phyloP scores from a whole-genome alignment of 2,329 filamentous ascomycete species.

The Ascosphaera apis region DNA sequence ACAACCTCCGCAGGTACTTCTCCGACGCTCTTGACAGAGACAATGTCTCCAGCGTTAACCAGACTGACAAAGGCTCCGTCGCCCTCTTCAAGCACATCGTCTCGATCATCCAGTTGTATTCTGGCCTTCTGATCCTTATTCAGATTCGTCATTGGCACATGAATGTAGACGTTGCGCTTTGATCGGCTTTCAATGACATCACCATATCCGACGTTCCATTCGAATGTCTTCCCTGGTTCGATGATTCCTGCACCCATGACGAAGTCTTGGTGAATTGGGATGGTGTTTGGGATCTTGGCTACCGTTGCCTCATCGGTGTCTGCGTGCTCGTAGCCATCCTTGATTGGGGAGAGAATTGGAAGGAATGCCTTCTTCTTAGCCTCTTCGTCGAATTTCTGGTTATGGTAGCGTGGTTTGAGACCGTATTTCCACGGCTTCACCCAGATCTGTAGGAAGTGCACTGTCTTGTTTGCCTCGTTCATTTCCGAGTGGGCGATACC shows the following conservation, averaged over 20 bases:
- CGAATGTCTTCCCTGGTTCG: constrained; percentile 38
- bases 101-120: constrained; percentile 42
- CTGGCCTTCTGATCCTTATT: constrained; percentile 39
- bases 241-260: constrained; percentile 63
- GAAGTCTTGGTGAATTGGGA: constrained; percentile 66
- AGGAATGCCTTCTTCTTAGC: constrained; percentile 49
- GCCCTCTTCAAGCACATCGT: constrained; percentile 49
- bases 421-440: constrained; percentile 53
- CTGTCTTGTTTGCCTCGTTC: constrained; percentile 48
- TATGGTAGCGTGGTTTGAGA: constrained; percentile 55
- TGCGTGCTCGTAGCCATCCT: constrained; percentile 38
- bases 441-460: constrained; percentile 82
- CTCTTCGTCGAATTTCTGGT: constrained; percentile 46
- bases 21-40: constrained; percentile 43
- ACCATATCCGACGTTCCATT: constrained; percentile 44
- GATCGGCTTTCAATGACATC: constrained; percentile 17
- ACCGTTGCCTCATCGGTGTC: constrained; percentile 41
- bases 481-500: constrained; percentile 61
- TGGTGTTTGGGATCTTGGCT: constrained; percentile 40
- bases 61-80: constrained; percentile 56
- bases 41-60: constrained; percentile 39
- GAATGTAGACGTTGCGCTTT: constrained; percentile 51
- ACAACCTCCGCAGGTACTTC: constrained; percentile 47
- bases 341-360: constrained; percentile 52
- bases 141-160: constrained; percentile 52